phyloP scores from a whole-genome alignment of 2,329 filamentous ascomycete species.

The Verticillium tricorpus region DNA sequence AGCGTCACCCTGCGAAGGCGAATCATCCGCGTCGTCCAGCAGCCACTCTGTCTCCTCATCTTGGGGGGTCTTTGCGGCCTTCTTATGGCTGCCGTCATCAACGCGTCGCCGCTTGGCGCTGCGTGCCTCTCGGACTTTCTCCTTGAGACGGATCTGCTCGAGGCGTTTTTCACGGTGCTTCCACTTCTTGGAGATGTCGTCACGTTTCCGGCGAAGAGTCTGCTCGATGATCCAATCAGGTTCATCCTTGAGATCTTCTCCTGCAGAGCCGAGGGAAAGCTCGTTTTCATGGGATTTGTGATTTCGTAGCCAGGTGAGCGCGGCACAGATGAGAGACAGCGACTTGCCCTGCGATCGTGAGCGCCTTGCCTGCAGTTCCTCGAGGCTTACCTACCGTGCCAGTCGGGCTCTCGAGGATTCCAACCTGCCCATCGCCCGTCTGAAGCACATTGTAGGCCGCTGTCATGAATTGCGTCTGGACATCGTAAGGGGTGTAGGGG shows the following conservation, averaged over 20 bases:
- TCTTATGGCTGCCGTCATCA: slow-evolving; percentile 25
- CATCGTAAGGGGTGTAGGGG: slow-evolving; percentile 81
- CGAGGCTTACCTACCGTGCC: slow-evolving; percentile 50
- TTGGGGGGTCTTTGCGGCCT: slow-evolving; percentile 18
- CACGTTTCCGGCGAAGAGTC: slow-evolving; percentile 62
- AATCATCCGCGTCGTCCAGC: slow-evolving; percentile 64
- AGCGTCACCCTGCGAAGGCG: slow-evolving; percentile 27
- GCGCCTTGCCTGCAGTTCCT: slow-evolving; percentile 5
- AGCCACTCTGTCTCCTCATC: slow-evolving; percentile 67
- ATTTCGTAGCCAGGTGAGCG: slow-evolving; percentile 85
- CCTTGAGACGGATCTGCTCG: slow-evolving; percentile 58
- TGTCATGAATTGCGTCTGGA: slow-evolving; percentile 85
- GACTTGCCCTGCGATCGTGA: slow-evolving; percentile 66
- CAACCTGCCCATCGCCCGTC: slow-evolving; percentile 65
- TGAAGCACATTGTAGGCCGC: slow-evolving; percentile 76
- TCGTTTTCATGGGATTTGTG: slow-evolving; percentile 63
- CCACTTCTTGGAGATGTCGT: slow-evolving; percentile 61
- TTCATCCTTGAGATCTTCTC: slow-evolving; percentile 55
- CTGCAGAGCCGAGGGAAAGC: slow-evolving; percentile 41
- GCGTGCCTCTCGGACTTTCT: slow-evolving; percentile 51
- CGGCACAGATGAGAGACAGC: slow-evolving; percentile 82
- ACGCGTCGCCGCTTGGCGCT: slow-evolving; percentile 41
- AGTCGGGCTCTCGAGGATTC: slow-evolving; percentile 90
- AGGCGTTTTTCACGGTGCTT: slow-evolving; percentile 72
- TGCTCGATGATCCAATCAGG: slow-evolving; percentile 83